A percentile compares a stretch with the other conserved stretches of the same genome.
These are phyloP conservation scores for Ganoderma resinaceum DNA, from an alignment of 1,284 basidiomycete genomes.

Conservation along the genomic window DNA sequence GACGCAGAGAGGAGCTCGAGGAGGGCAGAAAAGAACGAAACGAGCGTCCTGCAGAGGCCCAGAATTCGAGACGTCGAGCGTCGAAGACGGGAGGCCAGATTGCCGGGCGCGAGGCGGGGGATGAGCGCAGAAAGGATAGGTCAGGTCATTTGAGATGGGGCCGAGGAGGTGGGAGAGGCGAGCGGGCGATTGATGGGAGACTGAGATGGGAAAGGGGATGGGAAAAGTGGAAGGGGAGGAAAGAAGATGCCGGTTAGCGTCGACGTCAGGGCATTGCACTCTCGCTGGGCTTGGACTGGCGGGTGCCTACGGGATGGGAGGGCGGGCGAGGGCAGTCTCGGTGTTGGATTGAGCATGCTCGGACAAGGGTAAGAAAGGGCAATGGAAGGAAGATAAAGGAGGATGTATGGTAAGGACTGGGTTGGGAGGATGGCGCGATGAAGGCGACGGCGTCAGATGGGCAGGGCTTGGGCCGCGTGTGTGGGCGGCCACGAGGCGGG, in stretches of 20 bases:
- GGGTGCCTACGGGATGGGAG: neutral
- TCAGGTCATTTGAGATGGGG: neutral
- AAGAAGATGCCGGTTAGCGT: constrained; percentile 1
- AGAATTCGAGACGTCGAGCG: neutral
- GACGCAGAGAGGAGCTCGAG: neutral
- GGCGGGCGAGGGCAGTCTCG: neutral
- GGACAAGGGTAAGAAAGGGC: neutral
- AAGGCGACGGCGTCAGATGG: neutral
- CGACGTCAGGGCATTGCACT: neutral
- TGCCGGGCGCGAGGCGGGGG: neutral
- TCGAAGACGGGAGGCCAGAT: neutral
- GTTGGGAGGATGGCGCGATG: constrained; percentile 12
- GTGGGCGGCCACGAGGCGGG: constrained; percentile 21
- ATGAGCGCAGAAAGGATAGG: constrained; percentile 3
- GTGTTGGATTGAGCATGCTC: neutral
- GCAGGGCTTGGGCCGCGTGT: neutral
- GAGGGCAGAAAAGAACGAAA: neutral
- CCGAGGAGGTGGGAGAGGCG: neutral
- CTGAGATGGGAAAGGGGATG: neutral
- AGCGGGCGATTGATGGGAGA: neutral
- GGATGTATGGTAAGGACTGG: neutral
- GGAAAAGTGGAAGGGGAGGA: constrained; percentile 11
- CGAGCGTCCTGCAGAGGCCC: neutral
- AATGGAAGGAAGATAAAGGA: neutral
- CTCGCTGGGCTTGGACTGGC: neutral